phyloP scores from a whole-genome alignment of 495 filamentous ascomycete genomes.

The Xylaria palmicola region DNA sequence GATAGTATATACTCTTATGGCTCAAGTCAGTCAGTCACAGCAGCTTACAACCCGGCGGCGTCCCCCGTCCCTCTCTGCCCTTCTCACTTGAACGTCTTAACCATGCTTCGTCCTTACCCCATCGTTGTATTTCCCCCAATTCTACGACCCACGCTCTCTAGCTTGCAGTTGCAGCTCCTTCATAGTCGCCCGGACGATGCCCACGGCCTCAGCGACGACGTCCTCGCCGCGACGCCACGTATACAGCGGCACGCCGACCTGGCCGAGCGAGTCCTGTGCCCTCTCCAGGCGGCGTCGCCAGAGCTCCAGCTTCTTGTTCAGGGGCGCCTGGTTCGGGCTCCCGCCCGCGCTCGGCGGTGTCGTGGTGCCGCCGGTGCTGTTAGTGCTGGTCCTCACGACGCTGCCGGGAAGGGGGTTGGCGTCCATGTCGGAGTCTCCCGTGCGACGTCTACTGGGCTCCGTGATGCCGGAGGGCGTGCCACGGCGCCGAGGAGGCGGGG shows the following conservation, averaged over 20 bases:
- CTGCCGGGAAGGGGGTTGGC: slow-evolving; percentile 13
- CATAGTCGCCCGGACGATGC: slow-evolving; percentile 40
- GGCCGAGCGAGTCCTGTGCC: slow-evolving; percentile 67
- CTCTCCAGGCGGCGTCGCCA: slow-evolving; percentile 79
- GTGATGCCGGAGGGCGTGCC: slow-evolving; percentile 34
- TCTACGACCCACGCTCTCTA: background rate
- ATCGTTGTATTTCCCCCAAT: background rate
- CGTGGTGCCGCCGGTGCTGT: slow-evolving; percentile 3
- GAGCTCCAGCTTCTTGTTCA: slow-evolving; percentile 77
- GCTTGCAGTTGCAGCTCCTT: background rate
- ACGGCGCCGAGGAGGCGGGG: slow-evolving; percentile 45
- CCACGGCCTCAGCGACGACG: slow-evolving; percentile 55
- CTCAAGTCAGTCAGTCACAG: too few species aligned
- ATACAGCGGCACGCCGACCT: slow-evolving; percentile 69
- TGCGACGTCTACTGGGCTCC: too few species aligned
- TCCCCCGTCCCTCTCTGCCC: too few species aligned
- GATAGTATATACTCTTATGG: too few species aligned
- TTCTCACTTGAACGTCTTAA: too few species aligned
- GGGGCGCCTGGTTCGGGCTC: slow-evolving; percentile 20
- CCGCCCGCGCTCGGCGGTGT: slow-evolving; percentile 16
- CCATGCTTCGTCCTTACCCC: too few species aligned
- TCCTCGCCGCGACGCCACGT: slow-evolving; percentile 87
- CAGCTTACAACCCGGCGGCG: too few species aligned
- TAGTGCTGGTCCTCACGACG: background rate
- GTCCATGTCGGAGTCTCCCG: slow-evolving; percentile 30